Evolutionary conservation across 2,329 filamentous ascomycete genomes (phyloP), one percentile per base, ranked within the genome.

Genomic region (Epichloe hybrida): DNA sequence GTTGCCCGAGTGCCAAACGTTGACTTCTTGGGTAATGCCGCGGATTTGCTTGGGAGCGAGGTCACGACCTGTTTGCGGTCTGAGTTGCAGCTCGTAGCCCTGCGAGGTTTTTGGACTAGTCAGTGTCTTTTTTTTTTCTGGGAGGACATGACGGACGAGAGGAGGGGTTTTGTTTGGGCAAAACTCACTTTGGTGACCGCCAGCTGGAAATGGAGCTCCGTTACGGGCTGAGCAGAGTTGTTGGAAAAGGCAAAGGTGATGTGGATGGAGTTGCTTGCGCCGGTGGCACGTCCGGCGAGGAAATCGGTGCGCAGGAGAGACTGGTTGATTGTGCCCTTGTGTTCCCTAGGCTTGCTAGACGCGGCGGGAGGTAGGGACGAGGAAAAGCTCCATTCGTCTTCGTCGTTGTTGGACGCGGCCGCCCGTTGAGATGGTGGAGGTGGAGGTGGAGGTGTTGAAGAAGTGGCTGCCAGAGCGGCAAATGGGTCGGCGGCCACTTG

Each of bases 381-480:
- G 3, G 87, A 81, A 65, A 97, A 97, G 23, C 81, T 86, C 90
- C 91, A 97, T 62, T 97, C 91, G 56, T 97, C 91, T 48, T 96
- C 91, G 49, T 96, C 90, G 44, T 86, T 80, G 48, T 71, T 72
- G 7, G 69, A 61, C 8, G 59, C 56, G 3, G 69, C 50, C 0
- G 63, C 50, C 2, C 62, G 54, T n/a, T 53, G 49, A 2, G 56
- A 58, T n/a, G 58, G 55, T 7, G 56, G 58, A 13, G 54, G 54
- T 7, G 56, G 58, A 13, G 54, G 54, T 15, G 54, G 56, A 17
- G 58, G 59, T 9, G 17, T 67, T 60, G 17, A 52, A 37, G 17
- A 52, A 37, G 58, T 40, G 50, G 55, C 57, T 15, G 67, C 63
- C 7, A 81, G 70, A 12, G 72, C 69, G 1, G 75, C 74, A 54